Base-by-base conservation (phyloP, 331 rosid genomes). In the Malus hybrid region DNA sequence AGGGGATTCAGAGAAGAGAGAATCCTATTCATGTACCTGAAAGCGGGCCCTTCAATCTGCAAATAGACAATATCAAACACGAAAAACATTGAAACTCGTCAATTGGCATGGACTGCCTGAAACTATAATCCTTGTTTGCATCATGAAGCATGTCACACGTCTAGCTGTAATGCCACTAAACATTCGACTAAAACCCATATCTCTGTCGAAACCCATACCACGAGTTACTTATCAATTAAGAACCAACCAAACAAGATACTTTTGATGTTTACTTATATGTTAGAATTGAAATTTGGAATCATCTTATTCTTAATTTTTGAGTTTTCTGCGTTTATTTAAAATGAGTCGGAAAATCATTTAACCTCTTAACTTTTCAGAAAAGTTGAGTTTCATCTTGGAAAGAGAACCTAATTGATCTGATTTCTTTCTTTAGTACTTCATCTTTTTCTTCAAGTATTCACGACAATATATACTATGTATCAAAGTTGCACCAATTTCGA, bases 11-110 rank as follows among this genome's bases (percentile, higher is more conserved):
- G 29, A 28, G 29, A 28, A 28, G 29, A 28, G 29, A 28, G 29
- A 28, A 28, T 28, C 29, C 29, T 28, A 28, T 28, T 28, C 29
- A 2, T 28, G 80, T 85, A 85, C 79, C 81, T 24, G 93, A 83
- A 79, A 88, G 79, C 27, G 96, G 84, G 79, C 90, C 99, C 97
- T 94, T 88, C 73, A 72, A 78, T 69, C 74, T 59, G 6, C 11
- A 60, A 60, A 81, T 57, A 79, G 81, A 62, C 70, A 46, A 64
- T 22, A 70, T 57, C 70, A 74, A 32, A 67, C 15, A 60, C 9
- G 64, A 48, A 73, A 73, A 74, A 62, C 24, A 8, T 36, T 52
- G 46, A 81, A 3, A 74, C 22, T 39, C 27, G 20, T 50, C 19
- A 28, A 27, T 60, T 60, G 33, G 27, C 65, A 10, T 60, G 33